A percentile compares a stretch with the other conserved stretches of the same genome.
Conservation (phyloP, 148 eudicot species). For the Rhododendron ovatum region DNA sequence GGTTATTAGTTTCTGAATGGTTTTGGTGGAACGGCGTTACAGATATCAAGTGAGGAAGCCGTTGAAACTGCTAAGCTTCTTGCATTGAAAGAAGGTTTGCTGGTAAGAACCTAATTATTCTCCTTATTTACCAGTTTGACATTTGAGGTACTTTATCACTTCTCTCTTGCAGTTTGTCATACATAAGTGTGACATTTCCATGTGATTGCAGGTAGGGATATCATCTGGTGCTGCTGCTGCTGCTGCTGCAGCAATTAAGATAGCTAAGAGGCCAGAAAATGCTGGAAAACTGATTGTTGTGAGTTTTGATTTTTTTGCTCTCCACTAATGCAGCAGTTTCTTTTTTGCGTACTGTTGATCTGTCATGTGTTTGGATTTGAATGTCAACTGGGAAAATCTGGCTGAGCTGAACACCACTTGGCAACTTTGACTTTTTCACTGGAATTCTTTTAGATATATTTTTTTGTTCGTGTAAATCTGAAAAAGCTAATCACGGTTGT, state of each 20-base stretch:
- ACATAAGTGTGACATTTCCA: not conserved
- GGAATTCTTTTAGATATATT: not conserved
- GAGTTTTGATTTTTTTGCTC: not conserved
- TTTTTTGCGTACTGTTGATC: not conserved
- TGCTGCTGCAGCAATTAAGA: constrained; percentile 74
- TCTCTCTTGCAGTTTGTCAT: not conserved
- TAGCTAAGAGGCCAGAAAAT: constrained; percentile 89
- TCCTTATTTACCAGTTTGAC: not conserved
- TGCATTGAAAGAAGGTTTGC: not conserved
- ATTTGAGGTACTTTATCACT: not conserved
- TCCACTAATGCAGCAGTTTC: not conserved
- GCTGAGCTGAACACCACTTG: not conserved
- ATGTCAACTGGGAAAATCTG: not conserved
- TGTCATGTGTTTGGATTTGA: not conserved
- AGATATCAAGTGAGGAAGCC: constrained; percentile 55
- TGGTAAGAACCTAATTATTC: not conserved
- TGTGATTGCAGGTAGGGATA: constrained; percentile 65
- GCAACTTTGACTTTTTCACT: not conserved
- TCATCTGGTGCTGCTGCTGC: constrained; percentile 97
- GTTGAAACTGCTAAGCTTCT: constrained; percentile 52
- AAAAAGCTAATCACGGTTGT: not conserved
- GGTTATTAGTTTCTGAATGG: not conserved
- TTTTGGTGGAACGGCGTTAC: not conserved
- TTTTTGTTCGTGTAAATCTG: not conserved
- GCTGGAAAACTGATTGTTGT: constrained; percentile 44